Evolutionary conservation across 352 stramenopile species (phyloP).

Genomic region (Plasmopara viticola): DNA sequence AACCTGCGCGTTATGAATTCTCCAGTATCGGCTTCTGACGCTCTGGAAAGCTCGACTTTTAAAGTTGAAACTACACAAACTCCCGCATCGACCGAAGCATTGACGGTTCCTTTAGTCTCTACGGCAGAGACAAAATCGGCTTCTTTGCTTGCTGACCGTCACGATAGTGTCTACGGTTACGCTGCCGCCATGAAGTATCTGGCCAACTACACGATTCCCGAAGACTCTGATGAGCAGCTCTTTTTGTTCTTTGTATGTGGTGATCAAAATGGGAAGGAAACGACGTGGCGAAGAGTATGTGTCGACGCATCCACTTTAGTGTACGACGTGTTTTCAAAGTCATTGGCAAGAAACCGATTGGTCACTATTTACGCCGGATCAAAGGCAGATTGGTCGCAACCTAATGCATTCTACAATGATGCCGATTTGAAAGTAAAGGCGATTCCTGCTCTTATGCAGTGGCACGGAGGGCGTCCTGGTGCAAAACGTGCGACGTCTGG

Average conservation of each 20-base stretch:
- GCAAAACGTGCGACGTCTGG: slow-evolving; percentile 46
- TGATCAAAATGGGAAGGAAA: slow-evolving; percentile 38
- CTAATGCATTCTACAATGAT: slow-evolving; percentile 59
- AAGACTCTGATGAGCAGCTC: slow-evolving; percentile 33
- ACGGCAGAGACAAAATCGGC: background rate
- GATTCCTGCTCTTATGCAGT: slow-evolving; percentile 61
- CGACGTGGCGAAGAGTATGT: slow-evolving; percentile 43
- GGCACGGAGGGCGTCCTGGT: slow-evolving; percentile 33
- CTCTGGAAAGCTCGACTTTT: background rate
- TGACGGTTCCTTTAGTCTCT: background rate
- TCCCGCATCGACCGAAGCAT: background rate
- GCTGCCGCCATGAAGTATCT: slow-evolving; percentile 43
- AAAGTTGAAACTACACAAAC: slow-evolving; percentile 4
- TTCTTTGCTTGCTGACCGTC: slow-evolving; percentile 28
- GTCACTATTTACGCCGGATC: slow-evolving; percentile 55
- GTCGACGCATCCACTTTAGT: slow-evolving; percentile 36
- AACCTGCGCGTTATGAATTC: too few relatives aligned
- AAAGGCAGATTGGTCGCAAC: slow-evolving; percentile 45
- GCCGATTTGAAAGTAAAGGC: slow-evolving; percentile 56
- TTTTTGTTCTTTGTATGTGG: slow-evolving; percentile 71
- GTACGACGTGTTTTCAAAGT: slow-evolving; percentile 54
- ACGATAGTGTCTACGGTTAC: slow-evolving; percentile 47
- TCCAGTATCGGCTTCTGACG: too few relatives aligned
- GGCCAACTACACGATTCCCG: slow-evolving; percentile 29
- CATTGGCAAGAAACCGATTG: slow-evolving; percentile 35